phyloP scores from a whole-genome alignment of 2,329 filamentous ascomycete genomes.

The Fusarium chlamydosporum region DNA sequence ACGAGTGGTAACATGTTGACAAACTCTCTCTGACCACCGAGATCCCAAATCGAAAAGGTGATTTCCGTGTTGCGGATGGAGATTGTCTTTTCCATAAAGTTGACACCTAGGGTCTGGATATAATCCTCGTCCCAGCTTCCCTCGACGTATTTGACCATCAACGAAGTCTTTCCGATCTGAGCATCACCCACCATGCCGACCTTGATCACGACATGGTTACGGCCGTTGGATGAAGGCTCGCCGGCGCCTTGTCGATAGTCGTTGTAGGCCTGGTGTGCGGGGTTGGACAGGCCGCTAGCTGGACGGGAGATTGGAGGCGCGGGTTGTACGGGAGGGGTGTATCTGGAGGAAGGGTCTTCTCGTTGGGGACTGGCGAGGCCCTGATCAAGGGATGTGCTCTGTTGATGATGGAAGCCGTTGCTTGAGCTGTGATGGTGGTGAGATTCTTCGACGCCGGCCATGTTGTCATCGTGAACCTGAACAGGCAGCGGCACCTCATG shows the following conservation, averaged over 20 bases:
- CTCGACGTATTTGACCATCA: constrained; percentile 99
- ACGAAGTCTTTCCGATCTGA: constrained; percentile 97
- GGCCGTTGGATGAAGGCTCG: constrained; percentile 61
- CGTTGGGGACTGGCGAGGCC: constrained; percentile 54
- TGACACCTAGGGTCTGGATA: constrained; percentile 97
- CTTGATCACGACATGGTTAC: constrained; percentile 93
- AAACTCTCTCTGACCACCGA: constrained; percentile 97
- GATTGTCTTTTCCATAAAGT: constrained; percentile 99
- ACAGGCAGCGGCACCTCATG: constrained; percentile 43
- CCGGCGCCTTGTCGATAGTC: constrained; percentile 62
- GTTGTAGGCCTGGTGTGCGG: constrained; percentile 56
- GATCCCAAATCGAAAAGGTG: constrained; percentile 99
- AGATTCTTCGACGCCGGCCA: constrained; percentile 65
- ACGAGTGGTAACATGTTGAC: constrained; percentile 99
- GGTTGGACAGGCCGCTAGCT: constrained; percentile 68
- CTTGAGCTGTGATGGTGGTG: constrained; percentile 58
- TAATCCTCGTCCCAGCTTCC: constrained; percentile 99
- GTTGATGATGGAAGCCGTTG: constrained; percentile 60
- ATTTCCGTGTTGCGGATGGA: constrained; percentile 99
- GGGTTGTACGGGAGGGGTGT: constrained; percentile 63
- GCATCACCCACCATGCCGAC: constrained; percentile 99
- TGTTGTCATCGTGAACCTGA: constrained; percentile 62
- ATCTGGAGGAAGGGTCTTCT: constrained; percentile 60
- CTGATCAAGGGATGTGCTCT: constrained; percentile 67
- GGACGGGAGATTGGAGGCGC: constrained; percentile 66